Evolutionary conservation across 352 stramenopile genomes (phyloP).

Genomic region (Phytophthora macrochlamydospora): DNA sequence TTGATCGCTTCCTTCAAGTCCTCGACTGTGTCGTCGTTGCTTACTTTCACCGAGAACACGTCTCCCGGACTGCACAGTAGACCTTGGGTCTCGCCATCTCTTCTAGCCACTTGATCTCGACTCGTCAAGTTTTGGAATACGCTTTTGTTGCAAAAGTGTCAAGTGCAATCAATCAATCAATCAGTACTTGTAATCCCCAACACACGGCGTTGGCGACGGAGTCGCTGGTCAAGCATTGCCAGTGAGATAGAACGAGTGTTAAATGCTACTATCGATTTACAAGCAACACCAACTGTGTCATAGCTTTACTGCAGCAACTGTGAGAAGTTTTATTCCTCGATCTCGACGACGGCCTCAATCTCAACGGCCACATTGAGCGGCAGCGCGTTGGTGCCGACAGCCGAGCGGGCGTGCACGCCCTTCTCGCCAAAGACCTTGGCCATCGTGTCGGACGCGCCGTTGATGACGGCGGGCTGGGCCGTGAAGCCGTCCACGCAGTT

Average conservation of each 20-base stretch:
- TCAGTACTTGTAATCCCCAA: no score
- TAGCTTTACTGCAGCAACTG: not conserved
- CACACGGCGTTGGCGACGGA: no score
- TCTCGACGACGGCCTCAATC: conserved; percentile 96
- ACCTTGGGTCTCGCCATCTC: no score
- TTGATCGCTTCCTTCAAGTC: no score
- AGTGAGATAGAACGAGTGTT: conserved; percentile 1
- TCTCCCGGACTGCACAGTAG: no score
- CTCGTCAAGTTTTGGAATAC: no score
- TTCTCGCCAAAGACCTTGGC: conserved; percentile 92
- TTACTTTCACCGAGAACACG: no score
- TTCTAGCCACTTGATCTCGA: no score
- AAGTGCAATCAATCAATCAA: no score
- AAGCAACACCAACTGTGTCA: not conserved
- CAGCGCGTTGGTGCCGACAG: conserved; percentile 96
- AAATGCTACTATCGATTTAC: conserved; percentile 1
- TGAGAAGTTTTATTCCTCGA: conserved; percentile 72
- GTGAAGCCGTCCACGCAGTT: conserved; percentile 94
- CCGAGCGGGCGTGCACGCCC: conserved; percentile 92
- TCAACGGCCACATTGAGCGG: conserved; percentile 97
- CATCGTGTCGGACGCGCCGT: conserved; percentile 95
- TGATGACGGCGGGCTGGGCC: conserved; percentile 93
- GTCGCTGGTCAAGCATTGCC: no score
- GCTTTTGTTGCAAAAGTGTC: no score
- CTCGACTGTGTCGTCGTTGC: no score